Base-by-base conservation (phyloP, 192 early-diverging fungal genomes). In the Coemansia guatemalensis region DNA sequence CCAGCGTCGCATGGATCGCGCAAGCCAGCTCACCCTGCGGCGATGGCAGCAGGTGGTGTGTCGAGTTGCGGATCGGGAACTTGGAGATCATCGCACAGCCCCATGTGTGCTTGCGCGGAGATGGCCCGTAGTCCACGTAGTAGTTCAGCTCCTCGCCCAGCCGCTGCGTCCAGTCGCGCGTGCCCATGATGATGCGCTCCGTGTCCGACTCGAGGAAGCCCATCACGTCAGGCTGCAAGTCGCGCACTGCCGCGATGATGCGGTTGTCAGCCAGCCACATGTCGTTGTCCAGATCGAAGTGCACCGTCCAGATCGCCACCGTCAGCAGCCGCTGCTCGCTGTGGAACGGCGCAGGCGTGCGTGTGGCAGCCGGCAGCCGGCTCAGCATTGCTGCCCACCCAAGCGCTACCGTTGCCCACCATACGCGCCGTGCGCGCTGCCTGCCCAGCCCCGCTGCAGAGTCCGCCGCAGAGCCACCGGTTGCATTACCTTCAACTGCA, bases 41-140 rank as follows among this genome's bases (percentile, higher is more conserved):
- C 44, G 89, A 91, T 49, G 91, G 91, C 58, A 93, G 81, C 64
- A 93, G 73, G 53, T 90, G 88, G 65, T 93, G 91, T 0, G 79
- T 81, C 18, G 89, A 91, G 26, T 77, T 78, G 62, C 84, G 68
- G 60, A 93, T 93, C n/a, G 88, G 91, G 81, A 91, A 93, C 70
- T 91, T 91, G 32, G 91, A 93, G 53, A 93, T 85, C 85, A 93
- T 87, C 3, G 87, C 77, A 64, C 91, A 93, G 8, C 91, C 91
- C 91, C 91, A 93, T 24, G 91, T 93, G 78, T 93, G 91, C 78
- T 93, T 91, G 65, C 86, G 87, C 8, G 89, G 87, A n/a, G 89
- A 87, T 50, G 91, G 91, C 17, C 91, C 90, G 72, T 89, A 93
- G 76, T 93, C 91, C 21, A 87, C 76, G 68, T 93, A 91, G 72